These are phyloP conservation scores for Phytophthora uliginosa DNA, from an alignment of 352 stramenopile species.

Conservation along the genomic window DNA sequence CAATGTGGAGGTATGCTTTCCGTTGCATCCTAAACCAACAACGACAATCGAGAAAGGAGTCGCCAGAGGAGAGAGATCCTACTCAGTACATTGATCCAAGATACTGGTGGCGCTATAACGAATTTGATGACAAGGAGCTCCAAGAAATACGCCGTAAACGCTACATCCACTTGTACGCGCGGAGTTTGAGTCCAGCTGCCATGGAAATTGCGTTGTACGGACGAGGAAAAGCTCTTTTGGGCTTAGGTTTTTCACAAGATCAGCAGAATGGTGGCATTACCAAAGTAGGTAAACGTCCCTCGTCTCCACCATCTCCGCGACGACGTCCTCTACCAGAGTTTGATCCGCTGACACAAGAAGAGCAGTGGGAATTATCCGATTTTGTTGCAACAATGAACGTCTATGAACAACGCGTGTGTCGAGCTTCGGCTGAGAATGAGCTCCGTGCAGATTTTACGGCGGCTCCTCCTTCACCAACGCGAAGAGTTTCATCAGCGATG, in stretches of 20 bases:
- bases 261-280: not conserved
- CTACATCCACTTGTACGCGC: slow-evolving; percentile 74
- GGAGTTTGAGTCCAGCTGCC: slow-evolving; percentile 51
- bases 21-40: slow-evolving; percentile 53
- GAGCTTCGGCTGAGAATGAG: slow-evolving; percentile 47
- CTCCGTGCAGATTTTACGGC: slow-evolving; percentile 50
- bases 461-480: slow-evolving; percentile 33
- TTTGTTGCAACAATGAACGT: slow-evolving; percentile 59
- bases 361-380: slow-evolving; percentile 79
- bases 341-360: slow-evolving; percentile 50
- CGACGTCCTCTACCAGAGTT: slow-evolving; percentile 28
- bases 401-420: slow-evolving; percentile 58
- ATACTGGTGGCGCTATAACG: slow-evolving; percentile 28
- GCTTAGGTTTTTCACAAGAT: slow-evolving; percentile 15
- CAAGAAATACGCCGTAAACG: slow-evolving; percentile 40
- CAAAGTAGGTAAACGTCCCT: slow-evolving; percentile 7
- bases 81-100: slow-evolving; percentile 6
- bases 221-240: slow-evolving; percentile 32
- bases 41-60: slow-evolving; percentile 23
- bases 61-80: not conserved
- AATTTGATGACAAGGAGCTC: slow-evolving; percentile 29
- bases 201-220: slow-evolving; percentile 59
- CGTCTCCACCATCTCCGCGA: slow-evolving; percentile 24
- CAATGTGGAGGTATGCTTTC: slow-evolving; percentile 78
- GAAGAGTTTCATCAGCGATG: slow-evolving; percentile 33